Evolutionary conservation across 2,329 filamentous ascomycete species (phyloP).

Genomic region (Teratosphaeria viscida): DNA sequence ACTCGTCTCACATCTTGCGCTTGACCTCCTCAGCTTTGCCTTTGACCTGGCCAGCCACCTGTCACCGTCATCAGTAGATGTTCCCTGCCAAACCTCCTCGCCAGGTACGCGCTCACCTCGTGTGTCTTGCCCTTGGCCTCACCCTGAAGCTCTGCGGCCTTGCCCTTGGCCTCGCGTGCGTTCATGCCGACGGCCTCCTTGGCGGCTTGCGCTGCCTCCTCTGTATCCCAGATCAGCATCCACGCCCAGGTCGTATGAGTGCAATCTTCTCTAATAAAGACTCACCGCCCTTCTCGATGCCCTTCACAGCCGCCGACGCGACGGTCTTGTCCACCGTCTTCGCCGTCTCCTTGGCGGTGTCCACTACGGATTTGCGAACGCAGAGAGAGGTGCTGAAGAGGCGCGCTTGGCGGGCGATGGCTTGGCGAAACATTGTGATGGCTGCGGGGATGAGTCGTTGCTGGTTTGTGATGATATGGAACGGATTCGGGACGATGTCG

Average conservation of each 20-base stretch:
- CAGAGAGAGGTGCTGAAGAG: slow-evolving; percentile 45
- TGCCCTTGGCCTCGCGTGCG: slow-evolving; percentile 30
- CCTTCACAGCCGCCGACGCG: slow-evolving; percentile 47
- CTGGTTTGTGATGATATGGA: not conserved
- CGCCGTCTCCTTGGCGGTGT: slow-evolving; percentile 47
- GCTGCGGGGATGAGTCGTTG: not conserved
- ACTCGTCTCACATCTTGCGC: slow-evolving; percentile 1
- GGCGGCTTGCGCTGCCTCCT: slow-evolving; percentile 38
- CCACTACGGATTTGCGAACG: slow-evolving; percentile 42
- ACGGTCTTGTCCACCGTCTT: slow-evolving; percentile 48
- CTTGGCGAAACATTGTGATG: slow-evolving; percentile 36
- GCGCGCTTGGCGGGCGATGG: slow-evolving; percentile 34
- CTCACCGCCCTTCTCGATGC: slow-evolving; percentile 53
- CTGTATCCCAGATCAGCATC: slow-evolving; percentile 26
- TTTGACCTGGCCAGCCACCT: slow-evolving; percentile 29
- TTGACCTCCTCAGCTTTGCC: slow-evolving; percentile 25
- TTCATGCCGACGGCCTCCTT: slow-evolving; percentile 26
- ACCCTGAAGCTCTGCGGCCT: slow-evolving; percentile 29
- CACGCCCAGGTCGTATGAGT: not conserved
- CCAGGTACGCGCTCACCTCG: slow-evolving; percentile 11
- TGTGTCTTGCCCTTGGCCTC: slow-evolving; percentile 33
- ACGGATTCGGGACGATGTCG: not conserved
- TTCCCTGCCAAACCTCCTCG: not conserved
- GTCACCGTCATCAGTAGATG: not conserved
- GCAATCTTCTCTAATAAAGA: slow-evolving; percentile 7